Evolutionary conservation across 2,329 filamentous ascomycete genomes (phyloP).

Genomic region (Karstenula rhodostoma): DNA sequence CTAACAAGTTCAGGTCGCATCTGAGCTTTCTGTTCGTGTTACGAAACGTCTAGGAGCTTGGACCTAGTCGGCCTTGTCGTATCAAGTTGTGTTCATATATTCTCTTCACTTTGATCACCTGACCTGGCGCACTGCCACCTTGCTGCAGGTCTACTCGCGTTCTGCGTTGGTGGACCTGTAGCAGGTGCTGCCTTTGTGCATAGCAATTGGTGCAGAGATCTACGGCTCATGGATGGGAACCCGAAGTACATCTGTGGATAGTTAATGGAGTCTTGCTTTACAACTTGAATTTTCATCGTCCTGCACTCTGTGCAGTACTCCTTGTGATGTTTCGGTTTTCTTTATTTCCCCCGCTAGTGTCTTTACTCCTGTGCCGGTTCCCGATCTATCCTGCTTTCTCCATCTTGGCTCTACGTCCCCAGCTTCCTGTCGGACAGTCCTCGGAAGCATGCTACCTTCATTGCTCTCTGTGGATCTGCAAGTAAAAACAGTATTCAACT

Average conservation of each 20-base stretch:
- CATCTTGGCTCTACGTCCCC: neutral
- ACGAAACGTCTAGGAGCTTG: conserved; percentile 44
- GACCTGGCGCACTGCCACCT: conserved; percentile 28
- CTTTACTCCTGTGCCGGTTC: neutral
- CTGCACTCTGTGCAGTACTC: conserved; percentile 9
- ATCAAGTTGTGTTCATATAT: conserved; percentile 51
- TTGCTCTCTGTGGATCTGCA: neutral
- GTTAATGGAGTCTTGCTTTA: conserved; percentile 39
- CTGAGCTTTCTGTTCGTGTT: conserved; percentile 40
- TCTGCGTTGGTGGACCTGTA: conserved; percentile 24
- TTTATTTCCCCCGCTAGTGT: neutral
- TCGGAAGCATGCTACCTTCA: neutral
- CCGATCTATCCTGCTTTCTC: conserved; percentile 11
- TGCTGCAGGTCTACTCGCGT: conserved; percentile 25
- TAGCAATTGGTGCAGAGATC: conserved; percentile 32
- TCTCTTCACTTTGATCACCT: conserved; percentile 38
- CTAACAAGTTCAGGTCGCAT: conserved; percentile 35
- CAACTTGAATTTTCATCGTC: conserved; percentile 27
- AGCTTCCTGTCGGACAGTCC: neutral
- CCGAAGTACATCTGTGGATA: conserved; percentile 48
- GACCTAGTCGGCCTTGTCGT: conserved; percentile 38
- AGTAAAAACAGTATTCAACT: neutral
- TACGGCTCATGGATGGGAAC: conserved; percentile 37
- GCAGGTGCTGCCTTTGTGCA: conserved; percentile 19
- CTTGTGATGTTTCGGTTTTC: conserved; percentile 1